These are phyloP conservation scores for Beauveria medogensis DNA, from an alignment of 2,329 filamentous ascomycete genomes.

Conservation along the genomic window DNA sequence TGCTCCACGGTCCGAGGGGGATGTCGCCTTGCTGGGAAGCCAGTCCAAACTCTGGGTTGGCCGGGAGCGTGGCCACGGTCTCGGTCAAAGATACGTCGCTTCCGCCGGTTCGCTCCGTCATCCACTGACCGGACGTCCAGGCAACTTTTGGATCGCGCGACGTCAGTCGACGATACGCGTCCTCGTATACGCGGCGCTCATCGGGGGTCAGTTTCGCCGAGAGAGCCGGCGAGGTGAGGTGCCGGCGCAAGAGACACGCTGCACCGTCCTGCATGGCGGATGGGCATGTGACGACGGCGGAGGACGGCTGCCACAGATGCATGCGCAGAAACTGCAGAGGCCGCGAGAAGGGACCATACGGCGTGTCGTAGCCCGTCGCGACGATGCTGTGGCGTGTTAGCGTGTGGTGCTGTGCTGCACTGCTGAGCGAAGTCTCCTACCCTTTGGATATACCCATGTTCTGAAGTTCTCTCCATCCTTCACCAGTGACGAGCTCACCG, in stretches of 20 bases:
- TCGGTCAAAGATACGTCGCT: conserved; percentile 63
- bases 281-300: conserved; percentile 55
- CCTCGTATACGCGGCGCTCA: conserved; percentile 37
- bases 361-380: conserved; percentile 50
- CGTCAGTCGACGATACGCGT: conserved; percentile 45
- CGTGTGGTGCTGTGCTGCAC: background rate
- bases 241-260: conserved; percentile 39
- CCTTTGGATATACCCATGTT: conserved; percentile 51
- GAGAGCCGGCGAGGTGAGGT: conserved; percentile 28
- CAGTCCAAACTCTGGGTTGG: conserved; percentile 5
- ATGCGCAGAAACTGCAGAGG: conserved; percentile 49
- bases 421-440: conserved; percentile 15
- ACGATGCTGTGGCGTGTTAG: conserved; percentile 34
- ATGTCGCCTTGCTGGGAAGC: conserved; percentile 3
- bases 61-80: conserved; percentile 41
- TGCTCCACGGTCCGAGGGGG: conserved; percentile 45
- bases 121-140: conserved; percentile 72
- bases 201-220: conserved; percentile 19
- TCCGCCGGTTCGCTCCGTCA: conserved; percentile 63
- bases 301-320: conserved; percentile 53
- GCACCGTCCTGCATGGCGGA: conserved; percentile 61
- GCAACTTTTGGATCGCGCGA: conserved; percentile 40
- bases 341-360: conserved; percentile 42
- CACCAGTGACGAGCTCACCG: conserved; percentile 52
- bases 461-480: conserved; percentile 59